phyloP scores from a whole-genome alignment of 2,329 filamentous ascomycete genomes.

The Calonectria pseudoturangicola region DNA sequence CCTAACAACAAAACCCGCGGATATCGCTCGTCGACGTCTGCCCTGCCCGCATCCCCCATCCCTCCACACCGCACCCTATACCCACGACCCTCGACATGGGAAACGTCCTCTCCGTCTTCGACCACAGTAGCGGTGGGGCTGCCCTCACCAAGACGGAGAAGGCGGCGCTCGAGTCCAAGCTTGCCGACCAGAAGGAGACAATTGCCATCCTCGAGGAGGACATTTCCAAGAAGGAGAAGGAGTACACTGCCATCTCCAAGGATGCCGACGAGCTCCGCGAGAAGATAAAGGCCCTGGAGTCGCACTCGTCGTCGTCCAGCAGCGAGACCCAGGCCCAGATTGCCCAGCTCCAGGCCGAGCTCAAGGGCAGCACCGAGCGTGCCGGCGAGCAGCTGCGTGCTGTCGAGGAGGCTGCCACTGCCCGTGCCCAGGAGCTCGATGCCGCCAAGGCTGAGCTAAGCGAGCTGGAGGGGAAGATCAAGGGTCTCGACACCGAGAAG shows the following conservation, averaged over 20 bases:
- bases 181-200: constrained; percentile 62
- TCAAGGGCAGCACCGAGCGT: constrained; percentile 55
- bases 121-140: constrained; percentile 57
- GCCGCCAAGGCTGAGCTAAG: constrained; percentile 50
- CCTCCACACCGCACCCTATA: constrained; percentile 25
- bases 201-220: constrained; percentile 58
- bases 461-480: constrained; percentile 53
- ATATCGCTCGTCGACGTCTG: constrained; percentile 26
- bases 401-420: constrained; percentile 52
- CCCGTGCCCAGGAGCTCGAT: constrained; percentile 50
- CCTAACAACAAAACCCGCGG: constrained; percentile 15
- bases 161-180: constrained; percentile 60
- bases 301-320: constrained; percentile 55
- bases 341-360: constrained; percentile 59
- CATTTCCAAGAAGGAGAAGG: constrained; percentile 62
- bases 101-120: constrained; percentile 64
- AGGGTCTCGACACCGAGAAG: constrained; percentile 55
- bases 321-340: constrained; percentile 59
- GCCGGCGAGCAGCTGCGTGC: constrained; percentile 51
- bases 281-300: constrained; percentile 62
- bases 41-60: constrained; percentile 32
- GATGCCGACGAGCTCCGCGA: constrained; percentile 62
- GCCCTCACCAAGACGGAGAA: constrained; percentile 56
- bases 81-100: constrained; percentile 57
- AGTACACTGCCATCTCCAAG: constrained; percentile 57